Conservation (phyloP, 768 basidiomycete genomes). For the Tulasnella sp. region DNA sequence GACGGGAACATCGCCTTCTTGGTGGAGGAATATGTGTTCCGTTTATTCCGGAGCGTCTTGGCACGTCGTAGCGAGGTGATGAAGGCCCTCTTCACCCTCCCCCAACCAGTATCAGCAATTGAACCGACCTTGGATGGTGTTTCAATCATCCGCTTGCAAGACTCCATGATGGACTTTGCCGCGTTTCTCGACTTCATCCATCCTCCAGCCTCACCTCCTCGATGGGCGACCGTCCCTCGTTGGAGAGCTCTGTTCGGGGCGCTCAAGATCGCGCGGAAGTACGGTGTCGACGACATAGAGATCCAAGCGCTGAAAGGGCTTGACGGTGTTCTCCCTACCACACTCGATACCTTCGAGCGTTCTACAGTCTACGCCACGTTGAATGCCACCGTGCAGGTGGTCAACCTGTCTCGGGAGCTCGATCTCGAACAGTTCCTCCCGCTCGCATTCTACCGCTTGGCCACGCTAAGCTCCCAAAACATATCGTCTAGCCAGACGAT, state of each 20-base stretch:
- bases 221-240: not conserved
- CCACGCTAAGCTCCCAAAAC: not conserved
- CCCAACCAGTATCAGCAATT: not conserved
- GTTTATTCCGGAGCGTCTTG: not conserved
- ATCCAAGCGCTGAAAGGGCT: not conserved
- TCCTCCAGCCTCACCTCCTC: not conserved
- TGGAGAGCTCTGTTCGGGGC: not conserved
- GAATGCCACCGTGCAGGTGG: not conserved
- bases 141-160: not conserved
- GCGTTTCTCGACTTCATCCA: conserved; percentile 8
- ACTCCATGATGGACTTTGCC: conserved; percentile 3
- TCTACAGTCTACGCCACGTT: not conserved
- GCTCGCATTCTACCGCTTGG: conserved; percentile 1
- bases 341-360: not conserved
- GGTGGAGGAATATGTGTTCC: not conserved
- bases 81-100: not conserved
- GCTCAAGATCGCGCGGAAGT: not conserved
- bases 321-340: not conserved
- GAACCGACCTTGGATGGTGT: not conserved
- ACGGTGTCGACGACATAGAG: not conserved
- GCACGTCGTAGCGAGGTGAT: conserved; percentile 4
- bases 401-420: not conserved
- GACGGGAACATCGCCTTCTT: conserved; percentile 15
- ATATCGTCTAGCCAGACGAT: not conserved
- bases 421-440: not conserved